A percentile compares a stretch with the other conserved stretches of the same genome.
These are phyloP conservation scores for Galerina sulciceps DNA, from an alignment of 768 basidiomycete genomes.

Conservation along the genomic window DNA sequence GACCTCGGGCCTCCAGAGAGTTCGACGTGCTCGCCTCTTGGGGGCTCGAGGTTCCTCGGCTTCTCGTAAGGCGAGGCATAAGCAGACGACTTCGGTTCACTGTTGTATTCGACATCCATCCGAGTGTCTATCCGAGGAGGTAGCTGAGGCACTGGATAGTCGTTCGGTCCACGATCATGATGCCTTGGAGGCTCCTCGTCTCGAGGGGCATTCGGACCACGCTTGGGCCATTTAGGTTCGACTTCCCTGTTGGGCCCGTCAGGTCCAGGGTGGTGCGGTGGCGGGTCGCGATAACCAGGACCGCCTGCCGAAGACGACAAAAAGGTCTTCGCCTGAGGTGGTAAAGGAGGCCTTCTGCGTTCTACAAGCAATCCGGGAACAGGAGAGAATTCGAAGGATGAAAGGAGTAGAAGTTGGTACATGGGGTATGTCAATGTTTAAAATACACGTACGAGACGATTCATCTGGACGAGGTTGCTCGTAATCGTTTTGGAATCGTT, in stretches of 20 bases:
- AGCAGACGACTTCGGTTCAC: slow-evolving; percentile 1
- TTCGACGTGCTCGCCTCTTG: neutral
- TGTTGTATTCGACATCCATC: slow-evolving; percentile 32
- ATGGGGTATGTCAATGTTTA: slow-evolving; percentile 12
- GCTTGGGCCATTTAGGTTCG: neutral
- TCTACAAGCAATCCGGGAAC: slow-evolving; percentile 25
- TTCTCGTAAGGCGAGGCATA: slow-evolving; percentile 5
- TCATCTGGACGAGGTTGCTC: slow-evolving; percentile 15
- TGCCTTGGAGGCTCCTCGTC: neutral
- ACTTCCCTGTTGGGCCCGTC: slow-evolving; percentile 14
- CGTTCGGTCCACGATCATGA: slow-evolving; percentile 12
- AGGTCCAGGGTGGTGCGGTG: slow-evolving; percentile 7
- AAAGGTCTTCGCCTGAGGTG: slow-evolving; percentile 46
- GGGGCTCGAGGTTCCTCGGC: slow-evolving; percentile 31
- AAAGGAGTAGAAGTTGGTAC: slow-evolving; percentile 23
- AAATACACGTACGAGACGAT: slow-evolving; percentile 37
- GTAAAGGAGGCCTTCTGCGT: slow-evolving; percentile 46
- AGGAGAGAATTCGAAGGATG: slow-evolving; percentile 6
- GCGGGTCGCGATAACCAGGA: slow-evolving; percentile 9
- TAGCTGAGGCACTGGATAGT: slow-evolving; percentile 9
- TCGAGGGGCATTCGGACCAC: neutral
- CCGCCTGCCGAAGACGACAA: slow-evolving; percentile 5
- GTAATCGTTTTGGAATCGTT: neutral
- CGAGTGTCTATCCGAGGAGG: slow-evolving; percentile 21
- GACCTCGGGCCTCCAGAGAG: neutral